Evolutionary conservation across 371 early-diverging fungal genomes (phyloP).

Genomic region (Mortierella sp.): DNA sequence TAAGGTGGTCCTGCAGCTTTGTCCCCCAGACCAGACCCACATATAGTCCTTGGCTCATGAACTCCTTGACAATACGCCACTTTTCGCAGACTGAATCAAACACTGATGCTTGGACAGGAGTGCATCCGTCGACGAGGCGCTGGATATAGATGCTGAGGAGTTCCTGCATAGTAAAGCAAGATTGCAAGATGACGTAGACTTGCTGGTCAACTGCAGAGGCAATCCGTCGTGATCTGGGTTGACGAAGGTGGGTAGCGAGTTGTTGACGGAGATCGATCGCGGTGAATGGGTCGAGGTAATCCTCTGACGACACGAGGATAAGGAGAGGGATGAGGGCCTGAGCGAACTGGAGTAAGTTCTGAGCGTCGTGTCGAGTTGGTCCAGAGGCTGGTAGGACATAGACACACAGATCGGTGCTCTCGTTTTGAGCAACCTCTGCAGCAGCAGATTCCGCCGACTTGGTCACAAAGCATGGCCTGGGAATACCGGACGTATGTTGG

Average conservation of each 20-base stretch:
- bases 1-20: background rate
- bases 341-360: background rate
- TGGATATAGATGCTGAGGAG: conserved; percentile 8
- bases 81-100: background rate
- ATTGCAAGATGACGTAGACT: background rate
- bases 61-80: background rate
- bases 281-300: background rate
- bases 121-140: background rate
- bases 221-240: background rate
- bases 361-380: background rate
- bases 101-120: background rate
- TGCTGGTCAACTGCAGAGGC: background rate
- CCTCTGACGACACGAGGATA: background rate
- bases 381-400: conserved; percentile 5
- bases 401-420: background rate
- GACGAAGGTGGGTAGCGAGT: background rate
- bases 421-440: background rate
- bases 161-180: conserved; percentile 14
- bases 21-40: background rate
- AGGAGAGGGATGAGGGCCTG: background rate
- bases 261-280: conserved; percentile 10
- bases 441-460: background rate
- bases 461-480: background rate
- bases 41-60: background rate
- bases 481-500: background rate